Percentiles rank a stretch among this genome's conserved stretches.
Conservation (phyloP, 2,329 filamentous ascomycete species). For the Diplodia seriata region DNA sequence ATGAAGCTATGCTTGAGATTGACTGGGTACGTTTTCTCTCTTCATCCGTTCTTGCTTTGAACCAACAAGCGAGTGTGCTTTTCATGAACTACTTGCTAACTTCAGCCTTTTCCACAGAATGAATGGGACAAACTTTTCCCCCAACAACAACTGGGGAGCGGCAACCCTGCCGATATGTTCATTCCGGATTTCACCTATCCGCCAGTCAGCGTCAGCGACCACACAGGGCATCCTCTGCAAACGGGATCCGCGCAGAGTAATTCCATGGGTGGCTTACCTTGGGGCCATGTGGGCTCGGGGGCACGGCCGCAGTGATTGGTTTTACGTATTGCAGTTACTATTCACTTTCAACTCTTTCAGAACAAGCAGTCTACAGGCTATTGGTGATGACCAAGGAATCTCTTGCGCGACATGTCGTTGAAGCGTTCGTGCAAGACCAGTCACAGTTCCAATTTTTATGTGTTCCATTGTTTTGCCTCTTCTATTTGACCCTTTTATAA, state of each 20-base stretch:
- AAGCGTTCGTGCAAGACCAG: constrained; percentile 10
- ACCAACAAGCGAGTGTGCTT: neutral
- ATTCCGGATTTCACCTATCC: constrained; percentile 48
- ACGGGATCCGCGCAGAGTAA: neutral
- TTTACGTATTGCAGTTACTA: neutral
- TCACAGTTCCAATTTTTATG: neutral
- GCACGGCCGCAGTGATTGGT: constrained; percentile 14
- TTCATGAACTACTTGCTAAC: neutral
- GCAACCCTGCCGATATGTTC: constrained; percentile 40
- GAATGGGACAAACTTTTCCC: constrained; percentile 57
- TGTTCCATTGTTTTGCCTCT: neutral
- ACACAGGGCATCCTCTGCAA: neutral
- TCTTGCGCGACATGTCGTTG: neutral
- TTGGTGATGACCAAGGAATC: neutral
- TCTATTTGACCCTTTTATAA: neutral
- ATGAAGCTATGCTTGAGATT: constrained; percentile 33
- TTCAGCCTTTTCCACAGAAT: constrained; percentile 42
- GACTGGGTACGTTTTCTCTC: constrained; percentile 24
- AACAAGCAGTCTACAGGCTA: neutral
- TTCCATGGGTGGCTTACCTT: constrained; percentile 21
- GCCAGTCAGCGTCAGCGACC: constrained; percentile 19
- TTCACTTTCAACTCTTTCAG: neutral
- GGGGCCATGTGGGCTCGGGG: constrained; percentile 13
- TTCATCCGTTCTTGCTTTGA: neutral
- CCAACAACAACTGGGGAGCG: constrained; percentile 38